Evolutionary conservation across 2,329 filamentous ascomycete species (phyloP).

Genomic region (Calonectria leucothoes): DNA sequence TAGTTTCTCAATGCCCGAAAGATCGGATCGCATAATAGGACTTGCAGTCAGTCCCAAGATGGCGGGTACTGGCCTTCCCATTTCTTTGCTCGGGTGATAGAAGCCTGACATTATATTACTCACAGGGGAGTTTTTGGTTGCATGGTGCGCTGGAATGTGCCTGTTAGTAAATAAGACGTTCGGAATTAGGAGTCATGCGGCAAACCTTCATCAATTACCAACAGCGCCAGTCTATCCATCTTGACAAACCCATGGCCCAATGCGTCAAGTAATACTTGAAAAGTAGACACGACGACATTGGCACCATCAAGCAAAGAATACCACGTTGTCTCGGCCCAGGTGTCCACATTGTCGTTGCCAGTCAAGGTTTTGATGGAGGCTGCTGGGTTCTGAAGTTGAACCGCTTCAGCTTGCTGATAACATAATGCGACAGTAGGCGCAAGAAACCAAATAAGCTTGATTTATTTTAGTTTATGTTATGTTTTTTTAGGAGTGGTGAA

Average conservation of each 20-base stretch:
- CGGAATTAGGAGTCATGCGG: conserved; percentile 13
- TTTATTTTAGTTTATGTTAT: conserved; percentile 24
- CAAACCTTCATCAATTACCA: conserved; percentile 88
- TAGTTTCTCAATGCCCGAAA: conserved; percentile 67
- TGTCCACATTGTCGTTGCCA: conserved; percentile 76
- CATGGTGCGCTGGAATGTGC: conserved; percentile 74
- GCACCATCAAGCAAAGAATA: conserved; percentile 71
- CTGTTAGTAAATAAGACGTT: conserved; percentile 24
- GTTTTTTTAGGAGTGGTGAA: conserved; percentile 51
- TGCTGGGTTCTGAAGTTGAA: conserved; percentile 69
- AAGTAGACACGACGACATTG: conserved; percentile 81
- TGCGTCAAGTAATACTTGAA: conserved; percentile 80
- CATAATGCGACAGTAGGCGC: conserved; percentile 77
- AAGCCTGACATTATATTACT: conserved; percentile 79
- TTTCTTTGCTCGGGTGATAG: conserved; percentile 66
- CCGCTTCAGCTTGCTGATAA: conserved; percentile 71
- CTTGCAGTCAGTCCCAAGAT: conserved; percentile 87
- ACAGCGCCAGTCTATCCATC: conserved; percentile 71
- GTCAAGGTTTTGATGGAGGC: conserved; percentile 72
- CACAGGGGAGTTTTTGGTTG: conserved; percentile 70
- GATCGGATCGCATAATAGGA: conserved; percentile 72
- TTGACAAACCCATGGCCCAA: conserved; percentile 79
- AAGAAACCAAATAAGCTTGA: conserved; percentile 77
- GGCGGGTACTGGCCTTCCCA: conserved; percentile 62
- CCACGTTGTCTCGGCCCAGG: conserved; percentile 80